phyloP scores from a whole-genome alignment of 1,284 basidiomycete species.

The Cryptococcus hybrid region DNA sequence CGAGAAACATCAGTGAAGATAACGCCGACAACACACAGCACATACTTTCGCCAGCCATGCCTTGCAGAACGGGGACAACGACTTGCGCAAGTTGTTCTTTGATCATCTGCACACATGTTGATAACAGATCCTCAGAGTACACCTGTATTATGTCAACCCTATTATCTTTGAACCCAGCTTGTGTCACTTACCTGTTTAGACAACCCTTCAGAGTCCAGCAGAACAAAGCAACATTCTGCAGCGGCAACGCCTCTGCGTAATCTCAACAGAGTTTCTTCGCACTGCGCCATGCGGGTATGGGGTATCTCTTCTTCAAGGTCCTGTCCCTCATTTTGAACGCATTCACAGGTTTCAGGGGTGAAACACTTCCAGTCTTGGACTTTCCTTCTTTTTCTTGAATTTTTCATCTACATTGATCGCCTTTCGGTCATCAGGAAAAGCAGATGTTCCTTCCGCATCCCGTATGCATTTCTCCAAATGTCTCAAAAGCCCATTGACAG shows the following conservation, averaged over 20 bases:
- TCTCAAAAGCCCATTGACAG: slow-evolving; percentile 65
- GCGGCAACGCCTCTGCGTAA: slow-evolving; percentile 66
- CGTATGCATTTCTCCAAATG: slow-evolving; percentile 72
- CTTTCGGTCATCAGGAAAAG: slow-evolving; percentile 56
- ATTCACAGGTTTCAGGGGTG: neutral
- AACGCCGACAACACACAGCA: neutral
- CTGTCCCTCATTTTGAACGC: slow-evolving; percentile 13
- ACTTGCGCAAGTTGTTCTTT: slow-evolving; percentile 77
- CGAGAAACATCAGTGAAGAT: neutral
- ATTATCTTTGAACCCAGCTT: neutral
- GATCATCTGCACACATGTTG: slow-evolving; percentile 67
- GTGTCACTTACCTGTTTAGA: slow-evolving; percentile 68
- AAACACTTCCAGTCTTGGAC: slow-evolving; percentile 31
- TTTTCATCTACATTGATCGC: slow-evolving; percentile 24
- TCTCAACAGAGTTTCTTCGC: slow-evolving; percentile 55
- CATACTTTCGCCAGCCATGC: slow-evolving; percentile 53
- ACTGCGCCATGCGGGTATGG: slow-evolving; percentile 23
- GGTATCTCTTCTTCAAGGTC: slow-evolving; percentile 19
- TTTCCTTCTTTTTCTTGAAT: slow-evolving; percentile 52
- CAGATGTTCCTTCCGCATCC: slow-evolving; percentile 67
- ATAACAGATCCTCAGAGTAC: slow-evolving; percentile 89
- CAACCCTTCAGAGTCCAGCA: slow-evolving; percentile 72
- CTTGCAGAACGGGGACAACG: slow-evolving; percentile 85
- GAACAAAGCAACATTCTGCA: slow-evolving; percentile 74
- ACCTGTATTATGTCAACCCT: slow-evolving; percentile 54